phyloP scores from a whole-genome alignment of 306 rosid genomes.

The Cicer cuneatum region DNA sequence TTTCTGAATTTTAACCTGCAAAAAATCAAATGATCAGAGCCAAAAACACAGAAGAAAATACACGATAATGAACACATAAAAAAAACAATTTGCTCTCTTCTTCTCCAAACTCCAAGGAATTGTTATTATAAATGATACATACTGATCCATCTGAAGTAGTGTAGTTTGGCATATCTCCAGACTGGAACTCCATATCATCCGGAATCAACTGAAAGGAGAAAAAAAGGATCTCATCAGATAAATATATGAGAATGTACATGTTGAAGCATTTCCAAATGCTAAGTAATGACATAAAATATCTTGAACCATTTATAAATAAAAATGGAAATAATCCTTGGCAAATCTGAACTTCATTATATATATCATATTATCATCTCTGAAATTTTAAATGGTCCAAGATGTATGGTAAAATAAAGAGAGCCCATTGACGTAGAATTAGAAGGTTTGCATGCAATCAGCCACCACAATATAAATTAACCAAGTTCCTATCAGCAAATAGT shows the following conservation, averaged over 20 bases:
- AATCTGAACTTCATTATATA: conserved; percentile 3
- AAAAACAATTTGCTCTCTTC: background rate
- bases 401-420: background rate
- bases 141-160: conserved; percentile 98
- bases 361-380: background rate
- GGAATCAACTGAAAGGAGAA: conserved; percentile 76
- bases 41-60: conserved; percentile 22
- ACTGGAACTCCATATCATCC: conserved; percentile 97
- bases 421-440: background rate
- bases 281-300: conserved; percentile 18
- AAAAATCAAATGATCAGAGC: conserved; percentile 40
- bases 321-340: background rate
- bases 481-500: background rate
- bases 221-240: background rate
- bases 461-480: background rate
- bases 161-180: conserved; percentile 94
- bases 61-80: conserved; percentile 3
- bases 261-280: conserved; percentile 28
- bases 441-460: no score
- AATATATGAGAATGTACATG: background rate
- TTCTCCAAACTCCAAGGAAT: conserved; percentile 17
- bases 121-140: conserved; percentile 38
- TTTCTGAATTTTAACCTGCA: conserved; percentile 95
- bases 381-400: no score
- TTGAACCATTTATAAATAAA: background rate